A percentile compares a stretch with the other conserved stretches of the same genome.
These are phyloP conservation scores for Xylaria intraflava DNA, from an alignment of 495 filamentous ascomycete genomes.

Conservation along the genomic window DNA sequence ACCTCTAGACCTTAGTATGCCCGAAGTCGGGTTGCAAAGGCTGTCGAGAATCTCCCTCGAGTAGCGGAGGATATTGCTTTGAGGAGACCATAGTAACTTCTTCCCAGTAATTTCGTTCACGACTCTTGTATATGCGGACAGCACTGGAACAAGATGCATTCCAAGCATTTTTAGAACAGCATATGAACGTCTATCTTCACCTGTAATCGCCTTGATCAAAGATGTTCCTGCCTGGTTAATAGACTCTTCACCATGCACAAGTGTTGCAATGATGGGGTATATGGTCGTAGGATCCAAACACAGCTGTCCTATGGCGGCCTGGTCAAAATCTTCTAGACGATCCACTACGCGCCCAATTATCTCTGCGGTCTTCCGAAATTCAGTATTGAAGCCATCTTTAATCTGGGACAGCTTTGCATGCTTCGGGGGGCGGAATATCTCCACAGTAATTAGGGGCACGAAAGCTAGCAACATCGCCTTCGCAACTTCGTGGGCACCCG, in stretches of 20 bases:
- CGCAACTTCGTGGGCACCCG: constrained; percentile 58
- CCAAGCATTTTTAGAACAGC: constrained; percentile 66
- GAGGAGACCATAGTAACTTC: constrained; percentile 36
- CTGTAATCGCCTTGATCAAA: constrained; percentile 71
- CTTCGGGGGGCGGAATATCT: constrained; percentile 55
- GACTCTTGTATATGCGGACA: constrained; percentile 32
- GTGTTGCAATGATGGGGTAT: constrained; percentile 56
- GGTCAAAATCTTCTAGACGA: constrained; percentile 65
- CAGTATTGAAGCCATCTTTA: constrained; percentile 59
- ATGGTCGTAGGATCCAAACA: constrained; percentile 57
- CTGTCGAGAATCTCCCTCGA: constrained; percentile 66
- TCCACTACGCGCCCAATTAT: constrained; percentile 67
- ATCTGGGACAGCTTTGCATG: constrained; percentile 49
- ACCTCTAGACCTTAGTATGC: constrained; percentile 64
- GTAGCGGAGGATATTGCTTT: constrained; percentile 25
- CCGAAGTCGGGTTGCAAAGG: constrained; percentile 74
- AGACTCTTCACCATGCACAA: constrained; percentile 60
- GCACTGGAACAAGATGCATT: constrained; percentile 43
- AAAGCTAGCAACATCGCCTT: constrained; percentile 65
- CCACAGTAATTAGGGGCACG: constrained; percentile 59
- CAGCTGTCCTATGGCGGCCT: constrained; percentile 55
- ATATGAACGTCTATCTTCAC: constrained; percentile 61
- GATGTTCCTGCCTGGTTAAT: constrained; percentile 70
- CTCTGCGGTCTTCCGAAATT: constrained; percentile 61
- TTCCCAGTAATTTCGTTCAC: constrained; percentile 50